These are phyloP conservation scores for Globisporangium recalcitrans DNA, from an alignment of 352 stramenopile species.

Conservation along the genomic window DNA sequence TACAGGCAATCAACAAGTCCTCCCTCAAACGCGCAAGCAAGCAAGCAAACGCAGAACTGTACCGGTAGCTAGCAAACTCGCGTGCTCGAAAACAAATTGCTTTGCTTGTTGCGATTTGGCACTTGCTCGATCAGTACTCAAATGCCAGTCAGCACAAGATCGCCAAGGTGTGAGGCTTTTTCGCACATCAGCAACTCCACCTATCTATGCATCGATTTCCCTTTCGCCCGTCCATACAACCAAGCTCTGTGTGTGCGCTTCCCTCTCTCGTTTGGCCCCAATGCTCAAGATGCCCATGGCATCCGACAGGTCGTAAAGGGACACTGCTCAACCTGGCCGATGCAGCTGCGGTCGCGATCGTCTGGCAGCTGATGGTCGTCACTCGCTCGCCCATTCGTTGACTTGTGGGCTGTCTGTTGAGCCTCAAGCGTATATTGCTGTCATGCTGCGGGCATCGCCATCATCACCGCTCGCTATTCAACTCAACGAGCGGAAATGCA, in stretches of 20 bases:
- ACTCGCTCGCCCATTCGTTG: neutral
- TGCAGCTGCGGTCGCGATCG: neutral
- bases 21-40: neutral
- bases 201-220: neutral
- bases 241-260: neutral
- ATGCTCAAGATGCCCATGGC: neutral
- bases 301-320: neutral
- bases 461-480: neutral
- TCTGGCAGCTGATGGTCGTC: neutral
- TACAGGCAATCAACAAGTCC: neutral
- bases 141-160: too few species aligned
- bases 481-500: neutral
- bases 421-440: neutral
- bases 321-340: neutral
- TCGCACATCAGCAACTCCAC: neutral
- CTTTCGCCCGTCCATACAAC: neutral
- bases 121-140: too few species aligned
- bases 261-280: neutral
- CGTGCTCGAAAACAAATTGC: neutral
- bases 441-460: neutral
- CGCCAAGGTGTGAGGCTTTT: neutral
- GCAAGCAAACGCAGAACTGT: too few species aligned
- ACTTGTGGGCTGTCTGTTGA: neutral
- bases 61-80: too few species aligned
- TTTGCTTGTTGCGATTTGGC: too few species aligned